Conservation (phyloP, 805 yeast genomes). For the Candida xiaguanensis region DNA sequence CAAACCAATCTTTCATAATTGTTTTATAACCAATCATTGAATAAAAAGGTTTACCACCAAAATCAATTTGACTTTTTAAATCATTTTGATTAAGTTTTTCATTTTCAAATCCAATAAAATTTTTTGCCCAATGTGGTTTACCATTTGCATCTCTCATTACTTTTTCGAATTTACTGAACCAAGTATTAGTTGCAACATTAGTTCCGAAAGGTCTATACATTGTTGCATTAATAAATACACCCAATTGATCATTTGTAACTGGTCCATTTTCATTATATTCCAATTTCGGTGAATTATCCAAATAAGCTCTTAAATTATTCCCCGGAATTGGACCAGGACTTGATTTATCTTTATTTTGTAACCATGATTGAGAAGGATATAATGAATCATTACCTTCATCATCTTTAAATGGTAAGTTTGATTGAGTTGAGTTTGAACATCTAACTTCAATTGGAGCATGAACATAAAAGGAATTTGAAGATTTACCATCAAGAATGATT, state of each 20-base stretch:
- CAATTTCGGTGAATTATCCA: conserved; percentile 76
- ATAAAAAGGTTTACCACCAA: conserved; percentile 49
- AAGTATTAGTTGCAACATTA: conserved; percentile 67
- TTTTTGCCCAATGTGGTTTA: conserved; percentile 98
- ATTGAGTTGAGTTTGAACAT: conserved; percentile 77
- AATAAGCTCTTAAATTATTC: conserved; percentile 72
- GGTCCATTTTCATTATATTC: conserved; percentile 46
- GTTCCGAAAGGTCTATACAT: conserved; percentile 91
- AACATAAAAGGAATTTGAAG: conserved; percentile 64
- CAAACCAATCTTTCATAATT: conserved; percentile 75
- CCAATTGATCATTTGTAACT: conserved; percentile 70
- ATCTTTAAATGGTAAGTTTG: conserved; percentile 32
- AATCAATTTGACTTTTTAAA: conserved; percentile 34
- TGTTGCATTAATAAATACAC: conserved; percentile 87
- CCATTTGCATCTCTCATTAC: conserved; percentile 78
- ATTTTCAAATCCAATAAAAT: conserved; percentile 61
- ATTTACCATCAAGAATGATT: conserved; percentile 58
- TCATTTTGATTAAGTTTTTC: conserved; percentile 31
- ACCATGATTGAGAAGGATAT: conserved; percentile 46
- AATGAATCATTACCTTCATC: conserved; percentile 36
- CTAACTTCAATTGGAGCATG: conserved; percentile 96
- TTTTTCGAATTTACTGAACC: conserved; percentile 83
- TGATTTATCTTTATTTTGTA: conserved; percentile 45
- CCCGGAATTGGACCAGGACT: conserved; percentile 83
- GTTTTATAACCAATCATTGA: conserved; percentile 78